Evolutionary conservation across 1,284 basidiomycete species (phyloP).

Genomic region (Ganoderma lingzhi): DNA sequence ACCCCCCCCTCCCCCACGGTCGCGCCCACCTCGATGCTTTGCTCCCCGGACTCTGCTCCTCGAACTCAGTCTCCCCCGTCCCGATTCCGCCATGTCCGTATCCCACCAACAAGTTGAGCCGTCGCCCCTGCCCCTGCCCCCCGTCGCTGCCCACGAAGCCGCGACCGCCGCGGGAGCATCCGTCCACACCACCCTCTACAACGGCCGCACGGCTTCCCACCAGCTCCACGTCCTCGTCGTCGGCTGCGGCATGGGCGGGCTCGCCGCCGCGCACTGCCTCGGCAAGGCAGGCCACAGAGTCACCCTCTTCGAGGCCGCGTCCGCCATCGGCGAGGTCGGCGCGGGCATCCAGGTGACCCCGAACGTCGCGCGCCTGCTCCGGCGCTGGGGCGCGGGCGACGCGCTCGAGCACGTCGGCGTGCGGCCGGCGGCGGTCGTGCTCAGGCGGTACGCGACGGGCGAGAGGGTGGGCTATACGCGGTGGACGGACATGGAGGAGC

Average conservation of each 20-base stretch:
- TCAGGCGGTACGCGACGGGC: constrained; percentile 50
- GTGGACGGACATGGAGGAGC: constrained; percentile 48
- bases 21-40: not conserved
- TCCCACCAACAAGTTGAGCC: not conserved
- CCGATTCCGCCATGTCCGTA: not conserved
- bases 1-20: no score
- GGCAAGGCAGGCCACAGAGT: constrained; percentile 54
- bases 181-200: constrained; percentile 34
- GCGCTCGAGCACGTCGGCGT: constrained; percentile 48
- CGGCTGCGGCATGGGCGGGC: constrained; percentile 57
- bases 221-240: constrained; percentile 53
- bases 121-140: not conserved
- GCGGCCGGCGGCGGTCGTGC: constrained; percentile 49
- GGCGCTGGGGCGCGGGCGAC: constrained; percentile 51
- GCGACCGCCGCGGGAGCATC: constrained; percentile 34
- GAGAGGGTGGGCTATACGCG: constrained; percentile 51
- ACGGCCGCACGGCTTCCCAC: constrained; percentile 43
- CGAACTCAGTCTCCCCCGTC: not conserved
- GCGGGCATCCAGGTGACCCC: constrained; percentile 61
- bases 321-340: constrained; percentile 54
- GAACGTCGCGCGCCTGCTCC: constrained; percentile 51
- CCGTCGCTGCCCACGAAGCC: constrained; percentile 15
- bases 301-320: constrained; percentile 53
- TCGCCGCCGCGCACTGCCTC: constrained; percentile 53
- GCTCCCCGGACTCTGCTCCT: not conserved